Evolutionary conservation across 495 filamentous ascomycete species (phyloP).

Genomic region (Sordaria brevicollis): DNA sequence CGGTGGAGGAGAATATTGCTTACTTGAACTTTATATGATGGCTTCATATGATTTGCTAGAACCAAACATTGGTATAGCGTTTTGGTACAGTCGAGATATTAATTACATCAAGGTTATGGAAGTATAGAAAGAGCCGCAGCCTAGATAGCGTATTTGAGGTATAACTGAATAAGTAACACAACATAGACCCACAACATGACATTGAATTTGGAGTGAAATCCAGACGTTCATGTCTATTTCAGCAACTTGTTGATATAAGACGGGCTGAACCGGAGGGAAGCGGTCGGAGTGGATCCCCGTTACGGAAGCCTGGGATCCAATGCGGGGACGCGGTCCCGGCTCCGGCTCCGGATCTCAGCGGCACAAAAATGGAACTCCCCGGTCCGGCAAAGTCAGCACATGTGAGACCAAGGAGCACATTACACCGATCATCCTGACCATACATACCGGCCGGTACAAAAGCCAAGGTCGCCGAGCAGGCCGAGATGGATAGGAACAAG

Average conservation of each 20-base stretch:
- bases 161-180: too few species aligned
- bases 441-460: too few species aligned
- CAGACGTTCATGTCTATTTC: too few species aligned
- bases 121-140: too few species aligned
- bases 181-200: too few species aligned
- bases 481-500: background rate
- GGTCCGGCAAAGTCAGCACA: background rate
- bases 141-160: too few species aligned
- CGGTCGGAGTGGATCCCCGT: background rate
- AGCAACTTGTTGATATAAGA: background rate
- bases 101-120: too few species aligned
- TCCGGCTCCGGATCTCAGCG: background rate
- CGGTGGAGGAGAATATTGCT: background rate
- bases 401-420: background rate
- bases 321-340: background rate
- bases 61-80: too few species aligned
- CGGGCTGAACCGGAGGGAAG: background rate
- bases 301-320: background rate
- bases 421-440: too few species aligned
- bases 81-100: background rate
- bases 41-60: too few species aligned
- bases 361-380: background rate
- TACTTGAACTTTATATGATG: background rate
- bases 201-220: too few species aligned
- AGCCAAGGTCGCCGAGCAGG: too few species aligned